Evolutionary conservation across 805 yeast genomes (phyloP), one percentile per base, ranked within the genome.

Genomic region (Kregervanrija delftensis): DNA sequence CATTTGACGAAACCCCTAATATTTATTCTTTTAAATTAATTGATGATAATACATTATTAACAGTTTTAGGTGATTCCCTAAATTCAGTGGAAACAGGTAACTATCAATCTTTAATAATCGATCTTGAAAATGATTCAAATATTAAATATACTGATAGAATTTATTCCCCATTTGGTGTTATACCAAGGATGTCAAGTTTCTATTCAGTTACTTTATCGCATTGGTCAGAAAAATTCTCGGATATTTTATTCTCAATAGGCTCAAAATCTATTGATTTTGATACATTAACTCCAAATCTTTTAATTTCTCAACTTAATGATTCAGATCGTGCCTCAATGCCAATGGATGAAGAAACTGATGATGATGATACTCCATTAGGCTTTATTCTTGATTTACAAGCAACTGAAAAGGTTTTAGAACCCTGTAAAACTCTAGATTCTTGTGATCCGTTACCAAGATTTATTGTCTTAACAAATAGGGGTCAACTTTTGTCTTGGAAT

Each of bases 261-360:
- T 75, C 89, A 0, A 71, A 78, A 17, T 77, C 93, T 0, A 71
- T 85, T 3, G 96, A 86, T 44, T 55, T 85, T 12, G 63, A 76
- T 8, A 63, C 81, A 1, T 47, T 74, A 22, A 68, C 77, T 2
- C 52, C 65, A 1, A 40, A 52, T 0, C 60, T 62, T 14, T 56
- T 67, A 3, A 55, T 82, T 1, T 65, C 65, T 30, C 81, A 81
- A 8, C 61, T 74, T 3, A 84, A 83, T 52, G 96, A 89, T 56
- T 68, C 81, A 4, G 79, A 77, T 53, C 71, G 85, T 41, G 95
- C 96, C 0, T 73, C 78, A 22, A 66, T 87, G 49, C 96, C 96
- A 1, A 67, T 86, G 52, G 77, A 77, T 55, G 81, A 77, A 8
- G 81, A 70, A 2, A 67, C 81, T 1, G 81, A 75, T 39, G 81